Evolutionary conservation across 768 basidiomycete species (phyloP), one percentile per base, ranked within the genome.

Genomic region (Holtermanniella nyarrowii): DNA sequence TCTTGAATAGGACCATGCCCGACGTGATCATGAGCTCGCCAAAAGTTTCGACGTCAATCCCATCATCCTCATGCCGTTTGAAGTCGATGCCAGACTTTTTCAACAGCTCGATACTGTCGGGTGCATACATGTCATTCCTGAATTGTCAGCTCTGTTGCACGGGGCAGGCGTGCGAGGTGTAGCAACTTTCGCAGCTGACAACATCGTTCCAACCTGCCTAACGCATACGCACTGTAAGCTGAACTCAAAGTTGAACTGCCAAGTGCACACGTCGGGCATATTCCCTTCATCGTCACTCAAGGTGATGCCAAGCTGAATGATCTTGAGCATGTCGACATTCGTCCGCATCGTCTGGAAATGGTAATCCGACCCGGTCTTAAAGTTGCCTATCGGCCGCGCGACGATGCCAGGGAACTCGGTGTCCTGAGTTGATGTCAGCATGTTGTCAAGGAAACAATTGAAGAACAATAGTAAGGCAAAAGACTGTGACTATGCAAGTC

Each of bases 291-390:
- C 89, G 71, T 97, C 89, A 39, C 87, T 84, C 24, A 99, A 76
- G 4, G 95, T 95, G 58, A 99, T 79, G 4, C 95, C 95, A 55
- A 97, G 82, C 75, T 99, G 95, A 46, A 99, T 96, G 74, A 97
- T 86, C 76, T 88, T 89, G 60, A 99, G 79, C 45, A 97, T 77
- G 78, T 99, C 95, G 64, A 97, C 95, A 73, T 99, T 99, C 76
- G 91, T 95, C 55, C 95, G 84, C 86, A 99, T 93, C 1, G 95
- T 99, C 73, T 99, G 95, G 73, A 96, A 99, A 73, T 97, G 93
- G 68, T 96, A 97, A 74, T 99, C 95, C 20, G 89, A 89, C 11
- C 89, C 88, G 0, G 90, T 91, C 72, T 88, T 89, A 78, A 96
- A 97, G 26, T 82, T 77, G 4, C 95, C 95, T 63, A 99, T 93